Conservation (phyloP, 2,329 filamentous ascomycete genomes). For the Cordyceps sp. region DNA sequence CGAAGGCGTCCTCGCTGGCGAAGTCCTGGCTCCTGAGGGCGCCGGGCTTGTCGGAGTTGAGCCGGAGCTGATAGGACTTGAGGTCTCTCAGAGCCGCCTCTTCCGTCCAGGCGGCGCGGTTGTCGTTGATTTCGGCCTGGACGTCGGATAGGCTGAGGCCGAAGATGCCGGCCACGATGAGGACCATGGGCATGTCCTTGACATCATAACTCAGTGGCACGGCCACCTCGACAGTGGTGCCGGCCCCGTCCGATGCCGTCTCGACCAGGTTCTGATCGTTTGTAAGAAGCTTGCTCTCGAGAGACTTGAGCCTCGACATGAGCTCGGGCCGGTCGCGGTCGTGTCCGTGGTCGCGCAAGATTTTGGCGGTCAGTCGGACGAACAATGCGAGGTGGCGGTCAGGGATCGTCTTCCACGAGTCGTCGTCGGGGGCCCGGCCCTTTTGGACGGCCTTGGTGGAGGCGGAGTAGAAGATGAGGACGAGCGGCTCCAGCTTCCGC, state of each 20-base stretch:
- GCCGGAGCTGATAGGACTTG: slow-evolving; percentile 80
- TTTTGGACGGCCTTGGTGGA: slow-evolving; percentile 74
- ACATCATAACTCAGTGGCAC: slow-evolving; percentile 80
- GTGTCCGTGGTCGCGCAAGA: slow-evolving; percentile 71
- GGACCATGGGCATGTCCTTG: slow-evolving; percentile 91
- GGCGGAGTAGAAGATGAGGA: slow-evolving; percentile 91
- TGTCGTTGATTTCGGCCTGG: slow-evolving; percentile 72
- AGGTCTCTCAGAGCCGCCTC: slow-evolving; percentile 80
- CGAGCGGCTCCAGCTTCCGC: slow-evolving; percentile 75
- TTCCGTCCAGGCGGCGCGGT: slow-evolving; percentile 75
- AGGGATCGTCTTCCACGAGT: slow-evolving; percentile 79
- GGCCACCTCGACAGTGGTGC: slow-evolving; percentile 56
- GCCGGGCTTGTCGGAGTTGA: slow-evolving; percentile 63
- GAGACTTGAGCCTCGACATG: slow-evolving; percentile 55
- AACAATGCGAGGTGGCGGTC: slow-evolving; percentile 93
- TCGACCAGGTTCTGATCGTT: slow-evolving; percentile 72
- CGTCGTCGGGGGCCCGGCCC: slow-evolving; percentile 60
- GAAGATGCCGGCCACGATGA: slow-evolving; percentile 76
- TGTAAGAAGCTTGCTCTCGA: slow-evolving; percentile 86
- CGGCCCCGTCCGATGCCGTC: slow-evolving; percentile 15
- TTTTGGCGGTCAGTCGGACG: slow-evolving; percentile 66
- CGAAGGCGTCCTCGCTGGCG: slow-evolving; percentile 73
- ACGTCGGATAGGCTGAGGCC: slow-evolving; percentile 62
- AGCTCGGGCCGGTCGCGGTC: slow-evolving; percentile 75
- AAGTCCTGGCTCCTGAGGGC: slow-evolving; percentile 78